Percentiles rank a stretch among this genome's conserved stretches.
phyloP scores from a whole-genome alignment of 2,329 filamentous ascomycete genomes.

The Nothophaeocryptopus gaeumannii region DNA sequence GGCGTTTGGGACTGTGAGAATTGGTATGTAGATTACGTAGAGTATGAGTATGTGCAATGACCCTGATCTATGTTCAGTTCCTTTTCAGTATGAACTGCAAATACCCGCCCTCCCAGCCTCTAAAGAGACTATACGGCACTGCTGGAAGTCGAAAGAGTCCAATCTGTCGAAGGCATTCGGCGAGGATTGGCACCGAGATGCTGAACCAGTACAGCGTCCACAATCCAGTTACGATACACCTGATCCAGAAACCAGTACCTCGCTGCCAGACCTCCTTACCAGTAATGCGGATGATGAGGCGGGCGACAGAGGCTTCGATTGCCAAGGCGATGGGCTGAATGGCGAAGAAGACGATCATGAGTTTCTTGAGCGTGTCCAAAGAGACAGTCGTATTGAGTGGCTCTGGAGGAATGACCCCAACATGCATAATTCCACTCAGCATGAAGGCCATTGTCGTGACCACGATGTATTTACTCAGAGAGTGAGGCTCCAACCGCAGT shows the following conservation, averaged over 20 bases:
- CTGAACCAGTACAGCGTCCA: background rate
- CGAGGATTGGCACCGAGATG: background rate
- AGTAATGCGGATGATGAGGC: background rate
- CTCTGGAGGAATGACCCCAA: background rate
- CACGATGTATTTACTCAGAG: background rate
- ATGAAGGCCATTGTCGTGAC: background rate
- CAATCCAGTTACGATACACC: background rate
- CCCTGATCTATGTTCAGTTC: too few species aligned
- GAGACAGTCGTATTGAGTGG: too few species aligned
- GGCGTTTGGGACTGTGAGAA: too few species aligned
- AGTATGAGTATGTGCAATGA: too few species aligned
- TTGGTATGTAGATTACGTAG: too few species aligned
- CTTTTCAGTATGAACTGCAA: too few species aligned
- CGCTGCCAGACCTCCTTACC: background rate
- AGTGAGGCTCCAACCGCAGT: background rate
- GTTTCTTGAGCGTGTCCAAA: background rate
- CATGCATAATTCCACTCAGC: background rate
- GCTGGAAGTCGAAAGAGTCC: background rate
- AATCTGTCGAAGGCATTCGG: background rate
- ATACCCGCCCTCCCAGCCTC: too few species aligned
- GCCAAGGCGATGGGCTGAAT: background rate
- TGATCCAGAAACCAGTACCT: background rate
- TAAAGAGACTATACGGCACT: constrained; percentile 1
- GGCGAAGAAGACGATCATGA: constrained; percentile 3
- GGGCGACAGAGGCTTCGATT: background rate